phyloP scores from a whole-genome alignment of 2,329 filamentous ascomycete genomes.

The Fusarium chlamydosporum region DNA sequence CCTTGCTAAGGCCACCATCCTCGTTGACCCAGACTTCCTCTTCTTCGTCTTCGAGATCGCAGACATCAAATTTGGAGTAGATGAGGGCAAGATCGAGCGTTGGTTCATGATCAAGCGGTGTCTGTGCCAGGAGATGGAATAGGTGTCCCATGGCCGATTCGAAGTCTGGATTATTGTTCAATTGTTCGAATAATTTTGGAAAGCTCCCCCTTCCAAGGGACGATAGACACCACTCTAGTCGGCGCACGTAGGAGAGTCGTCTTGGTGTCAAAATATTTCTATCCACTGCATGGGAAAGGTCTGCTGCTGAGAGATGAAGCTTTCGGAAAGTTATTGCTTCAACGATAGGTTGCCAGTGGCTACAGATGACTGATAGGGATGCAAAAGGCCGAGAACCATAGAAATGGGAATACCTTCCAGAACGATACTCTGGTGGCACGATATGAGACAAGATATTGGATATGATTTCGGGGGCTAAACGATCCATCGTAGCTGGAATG shows the following conservation, averaged over 20 bases:
- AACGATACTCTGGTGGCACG: no score
- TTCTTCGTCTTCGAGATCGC: no score
- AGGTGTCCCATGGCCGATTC: not conserved
- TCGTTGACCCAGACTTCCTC: no score
- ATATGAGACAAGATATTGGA: not conserved
- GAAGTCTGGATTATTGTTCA: not conserved
- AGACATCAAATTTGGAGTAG: rapidly evolving
- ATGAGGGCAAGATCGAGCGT: not conserved
- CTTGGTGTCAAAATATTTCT: not conserved
- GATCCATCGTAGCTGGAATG: constrained; percentile 1
- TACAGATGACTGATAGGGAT: not conserved
- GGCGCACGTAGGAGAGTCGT: constrained; percentile 16
- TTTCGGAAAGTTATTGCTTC: constrained; percentile 4
- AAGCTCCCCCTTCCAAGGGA: not conserved
- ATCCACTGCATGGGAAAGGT: not conserved
- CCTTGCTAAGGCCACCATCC: no score
- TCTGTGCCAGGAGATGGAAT: not conserved
- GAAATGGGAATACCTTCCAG: no score
- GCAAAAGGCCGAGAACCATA: not conserved
- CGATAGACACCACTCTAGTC: not conserved
- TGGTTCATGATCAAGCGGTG: constrained; percentile 5
- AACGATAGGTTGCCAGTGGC: constrained; percentile 8
- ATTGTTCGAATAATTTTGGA: not conserved
- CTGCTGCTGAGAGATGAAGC: not conserved
- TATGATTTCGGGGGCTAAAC: constrained; percentile 10